Conservation (phyloP, 1,139 yeast genomes). For the Sugiyamaella castrensis region DNA sequence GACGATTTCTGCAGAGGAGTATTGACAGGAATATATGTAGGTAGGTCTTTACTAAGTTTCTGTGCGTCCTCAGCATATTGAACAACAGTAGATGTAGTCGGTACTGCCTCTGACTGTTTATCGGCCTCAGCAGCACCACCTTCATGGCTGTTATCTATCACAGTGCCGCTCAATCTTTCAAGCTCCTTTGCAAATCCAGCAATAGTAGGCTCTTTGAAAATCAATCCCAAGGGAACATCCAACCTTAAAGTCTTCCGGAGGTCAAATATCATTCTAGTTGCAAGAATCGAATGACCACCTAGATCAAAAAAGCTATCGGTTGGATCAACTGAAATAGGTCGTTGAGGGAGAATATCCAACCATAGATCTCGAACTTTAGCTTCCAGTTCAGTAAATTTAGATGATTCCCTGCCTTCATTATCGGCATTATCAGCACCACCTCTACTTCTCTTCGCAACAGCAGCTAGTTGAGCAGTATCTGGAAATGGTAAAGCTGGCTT, state of each 20-base stretch:
- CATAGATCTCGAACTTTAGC: constrained; percentile 72
- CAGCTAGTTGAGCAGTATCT: constrained; percentile 74
- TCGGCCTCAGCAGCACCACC: constrained; percentile 31
- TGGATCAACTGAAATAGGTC: constrained; percentile 72
- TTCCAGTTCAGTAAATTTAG: constrained; percentile 58
- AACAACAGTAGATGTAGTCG: constrained; percentile 29
- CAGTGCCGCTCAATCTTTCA: constrained; percentile 48
- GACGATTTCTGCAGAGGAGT: constrained; percentile 38
- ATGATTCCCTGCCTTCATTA: constrained; percentile 15
- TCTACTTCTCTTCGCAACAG: constrained; percentile 51
- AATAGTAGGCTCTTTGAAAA: constrained; percentile 86
- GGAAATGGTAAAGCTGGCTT: constrained; percentile 97
- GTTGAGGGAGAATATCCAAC: constrained; percentile 79
- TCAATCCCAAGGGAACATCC: constrained; percentile 84
- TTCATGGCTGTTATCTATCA: constrained; percentile 36
- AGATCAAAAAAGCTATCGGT: constrained; percentile 92
- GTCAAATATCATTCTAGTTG: constrained; percentile 95
- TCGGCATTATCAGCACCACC: constrained; percentile 15
- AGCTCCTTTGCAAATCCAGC: constrained; percentile 73
- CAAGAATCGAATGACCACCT: constrained; percentile 97
- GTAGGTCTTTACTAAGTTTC: constrained; percentile 46
- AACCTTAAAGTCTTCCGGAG: constrained; percentile 73
- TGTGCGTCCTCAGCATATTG: constrained; percentile 78
- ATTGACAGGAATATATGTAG: constrained; percentile 45
- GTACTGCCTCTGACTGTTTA: constrained; percentile 18